Conservation (phyloP, 108 stramenopile genomes). For the Discostella pseudostelligera region DNA sequence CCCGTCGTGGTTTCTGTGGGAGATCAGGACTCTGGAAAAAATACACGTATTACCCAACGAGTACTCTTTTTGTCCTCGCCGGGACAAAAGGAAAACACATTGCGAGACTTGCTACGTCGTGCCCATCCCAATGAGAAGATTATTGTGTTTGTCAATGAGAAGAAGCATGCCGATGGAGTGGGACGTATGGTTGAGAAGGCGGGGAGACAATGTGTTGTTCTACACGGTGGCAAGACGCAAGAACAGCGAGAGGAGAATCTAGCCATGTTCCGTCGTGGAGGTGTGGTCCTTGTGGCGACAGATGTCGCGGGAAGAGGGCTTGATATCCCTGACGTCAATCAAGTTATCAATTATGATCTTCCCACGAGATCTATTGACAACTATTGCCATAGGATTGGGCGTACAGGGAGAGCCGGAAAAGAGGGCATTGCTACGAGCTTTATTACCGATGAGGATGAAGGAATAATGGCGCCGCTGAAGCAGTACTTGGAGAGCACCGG, state of each 20-base stretch:
- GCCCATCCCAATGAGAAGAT: conserved; percentile 68
- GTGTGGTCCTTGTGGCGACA: conserved; percentile 87
- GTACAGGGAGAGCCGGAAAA: conserved; percentile 98
- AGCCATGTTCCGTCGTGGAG: conserved; percentile 75
- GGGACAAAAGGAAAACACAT: conserved; percentile 76
- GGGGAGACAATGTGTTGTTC: conserved; percentile 77
- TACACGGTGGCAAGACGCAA: conserved; percentile 97
- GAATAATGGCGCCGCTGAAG: conserved; percentile 86
- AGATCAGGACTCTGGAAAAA: conserved; percentile 91
- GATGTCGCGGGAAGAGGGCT: conserved; percentile 97
- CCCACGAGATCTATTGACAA: conserved; percentile 90
- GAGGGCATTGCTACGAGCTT: conserved; percentile 91
- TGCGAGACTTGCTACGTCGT: conserved; percentile 55
- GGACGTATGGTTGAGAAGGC: conserved; percentile 73
- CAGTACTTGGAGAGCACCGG: conserved; percentile 82
- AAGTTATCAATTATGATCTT: conserved; percentile 97
- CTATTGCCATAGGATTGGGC: conserved; percentile 97
- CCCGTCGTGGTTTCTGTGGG: conserved; percentile 91
- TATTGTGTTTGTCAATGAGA: conserved; percentile 98
- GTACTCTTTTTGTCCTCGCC: conserved; percentile 80
- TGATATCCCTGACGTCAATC: conserved; percentile 94
- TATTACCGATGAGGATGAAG: conserved; percentile 89
- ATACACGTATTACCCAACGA: conserved; percentile 90
- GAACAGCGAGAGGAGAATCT: conserved; percentile 96
- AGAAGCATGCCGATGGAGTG: conserved; percentile 87